Percentiles rank a stretch among this genome's conserved stretches.
Evolutionary conservation across 2,329 filamentous ascomycete genomes (phyloP).

Genomic region (Clonostachys chloroleuca): DNA sequence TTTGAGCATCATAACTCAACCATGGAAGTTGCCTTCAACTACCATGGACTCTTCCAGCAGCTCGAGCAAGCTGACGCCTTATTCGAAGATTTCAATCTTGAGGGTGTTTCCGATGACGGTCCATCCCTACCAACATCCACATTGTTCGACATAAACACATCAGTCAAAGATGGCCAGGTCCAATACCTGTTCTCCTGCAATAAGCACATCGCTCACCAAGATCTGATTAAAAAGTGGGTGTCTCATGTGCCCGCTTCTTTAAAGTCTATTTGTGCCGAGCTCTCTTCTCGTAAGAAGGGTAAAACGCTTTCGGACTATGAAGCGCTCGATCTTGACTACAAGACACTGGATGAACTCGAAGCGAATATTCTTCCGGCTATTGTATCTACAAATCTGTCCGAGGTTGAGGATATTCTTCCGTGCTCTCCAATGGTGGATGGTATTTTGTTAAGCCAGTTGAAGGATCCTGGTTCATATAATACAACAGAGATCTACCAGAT

Average conservation of each 20-base stretch:
- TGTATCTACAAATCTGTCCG: constrained; percentile 23
- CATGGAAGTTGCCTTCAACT: too few species aligned
- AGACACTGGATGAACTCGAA: constrained; percentile 13
- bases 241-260: too few species aligned
- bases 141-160: constrained; percentile 38
- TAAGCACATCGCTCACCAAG: constrained; percentile 28
- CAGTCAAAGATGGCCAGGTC: constrained; percentile 34
- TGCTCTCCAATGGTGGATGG: constrained; percentile 30
- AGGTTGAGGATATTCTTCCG: constrained; percentile 27
- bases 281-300: too few species aligned
- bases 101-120: constrained; percentile 2
- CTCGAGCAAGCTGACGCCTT: constrained; percentile 14
- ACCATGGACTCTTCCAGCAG: constrained; percentile 22
- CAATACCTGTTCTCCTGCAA: constrained; percentile 40
- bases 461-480: constrained; percentile 11
- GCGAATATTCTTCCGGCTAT: constrained; percentile 17
- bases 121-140: constrained; percentile 8
- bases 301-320: constrained; percentile 25
- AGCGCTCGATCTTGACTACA: constrained; percentile 20
- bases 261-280: too few species aligned
- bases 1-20: constrained; percentile 31
- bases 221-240: constrained; percentile 36
- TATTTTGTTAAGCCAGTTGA: constrained; percentile 26
- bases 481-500: constrained; percentile 22
- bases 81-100: constrained; percentile 1